These are phyloP conservation scores for Penicillium silybi DNA, from an alignment of 495 filamentous ascomycete genomes.

Conservation along the genomic window DNA sequence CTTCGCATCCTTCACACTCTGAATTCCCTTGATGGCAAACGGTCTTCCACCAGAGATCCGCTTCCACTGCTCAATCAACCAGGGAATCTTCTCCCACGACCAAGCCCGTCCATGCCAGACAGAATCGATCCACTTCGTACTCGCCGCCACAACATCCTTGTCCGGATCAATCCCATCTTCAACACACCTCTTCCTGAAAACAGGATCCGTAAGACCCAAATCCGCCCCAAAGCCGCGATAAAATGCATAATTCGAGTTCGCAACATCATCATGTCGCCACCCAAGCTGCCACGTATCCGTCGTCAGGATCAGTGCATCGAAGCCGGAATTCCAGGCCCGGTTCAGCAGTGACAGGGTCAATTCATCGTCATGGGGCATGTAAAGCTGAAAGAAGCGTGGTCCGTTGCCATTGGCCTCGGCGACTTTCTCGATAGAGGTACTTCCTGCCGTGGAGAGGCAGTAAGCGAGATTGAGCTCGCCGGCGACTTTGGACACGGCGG, in stretches of 20 bases:
- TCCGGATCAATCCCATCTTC: slow-evolving; percentile 51
- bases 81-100: slow-evolving; percentile 55
- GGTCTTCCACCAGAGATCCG: slow-evolving; percentile 49
- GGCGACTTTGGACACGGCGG: slow-evolving; percentile 56
- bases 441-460: slow-evolving; percentile 57
- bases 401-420: slow-evolving; percentile 50
- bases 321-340: slow-evolving; percentile 53
- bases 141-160: slow-evolving; percentile 46
- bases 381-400: slow-evolving; percentile 61
- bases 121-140: slow-evolving; percentile 59
- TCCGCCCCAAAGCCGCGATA: slow-evolving; percentile 55
- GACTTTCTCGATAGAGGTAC: slow-evolving; percentile 58
- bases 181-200: slow-evolving; percentile 49
- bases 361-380: slow-evolving; percentile 62
- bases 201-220: slow-evolving; percentile 55
- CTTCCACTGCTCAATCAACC: slow-evolving; percentile 52
- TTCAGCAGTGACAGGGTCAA: slow-evolving; percentile 51
- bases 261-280: slow-evolving; percentile 61
- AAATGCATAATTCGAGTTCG: slow-evolving; percentile 59
- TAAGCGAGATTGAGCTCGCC: slow-evolving; percentile 53
- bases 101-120: slow-evolving; percentile 62
- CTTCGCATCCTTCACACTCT: slow-evolving; percentile 49
- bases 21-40: slow-evolving; percentile 57
- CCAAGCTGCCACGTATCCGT: slow-evolving; percentile 64
- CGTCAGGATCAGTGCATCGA: slow-evolving; percentile 57